Conservation (phyloP, 2,329 filamentous ascomycete species). For the Arthrinium puccinioides region DNA sequence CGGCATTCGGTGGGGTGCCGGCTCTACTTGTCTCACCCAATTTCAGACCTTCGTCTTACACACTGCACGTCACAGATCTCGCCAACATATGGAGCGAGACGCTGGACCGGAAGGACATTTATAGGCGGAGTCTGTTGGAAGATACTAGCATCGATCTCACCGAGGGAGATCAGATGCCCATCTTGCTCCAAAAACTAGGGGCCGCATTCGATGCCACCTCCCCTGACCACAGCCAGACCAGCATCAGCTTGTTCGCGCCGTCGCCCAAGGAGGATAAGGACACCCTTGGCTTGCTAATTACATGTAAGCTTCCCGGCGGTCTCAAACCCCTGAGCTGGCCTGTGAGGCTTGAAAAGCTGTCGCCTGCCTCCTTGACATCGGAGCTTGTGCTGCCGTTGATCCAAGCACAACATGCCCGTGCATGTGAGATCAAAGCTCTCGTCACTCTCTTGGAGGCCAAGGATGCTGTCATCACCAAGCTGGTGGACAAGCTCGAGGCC, state of each 20-base stretch:
- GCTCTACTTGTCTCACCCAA: constrained; percentile 55
- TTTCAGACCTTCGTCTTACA: constrained; percentile 52
- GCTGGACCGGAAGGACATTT: constrained; percentile 54
- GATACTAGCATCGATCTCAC: constrained; percentile 68
- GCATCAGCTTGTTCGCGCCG: constrained; percentile 33
- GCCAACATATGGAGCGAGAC: constrained; percentile 66
- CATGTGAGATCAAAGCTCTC: constrained; percentile 34
- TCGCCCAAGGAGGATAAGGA: constrained; percentile 25
- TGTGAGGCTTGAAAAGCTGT: constrained; percentile 44
- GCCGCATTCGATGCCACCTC: constrained; percentile 41
- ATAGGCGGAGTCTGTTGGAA: constrained; percentile 52
- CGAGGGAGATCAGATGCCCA: constrained; percentile 57
- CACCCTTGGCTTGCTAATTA: constrained; percentile 46
- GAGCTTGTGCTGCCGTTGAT: constrained; percentile 46
- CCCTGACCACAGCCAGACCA: constrained; percentile 34
- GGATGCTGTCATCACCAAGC: constrained; percentile 40
- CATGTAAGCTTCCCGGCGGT: constrained; percentile 45
- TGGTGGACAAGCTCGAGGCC: constrained; percentile 47
- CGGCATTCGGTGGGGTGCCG: constrained; percentile 40
- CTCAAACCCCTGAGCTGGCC: constrained; percentile 57
- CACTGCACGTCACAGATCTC: constrained; percentile 62
- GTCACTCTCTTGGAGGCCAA: constrained; percentile 38
- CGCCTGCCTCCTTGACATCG: constrained; percentile 34
- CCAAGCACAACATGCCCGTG: constrained; percentile 33
- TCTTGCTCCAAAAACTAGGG: constrained; percentile 58